A percentile compares a stretch with the other conserved stretches of the same genome.
phyloP scores from a whole-genome alignment of 202 grass and related monocot species.

The Setaria italica region DNA sequence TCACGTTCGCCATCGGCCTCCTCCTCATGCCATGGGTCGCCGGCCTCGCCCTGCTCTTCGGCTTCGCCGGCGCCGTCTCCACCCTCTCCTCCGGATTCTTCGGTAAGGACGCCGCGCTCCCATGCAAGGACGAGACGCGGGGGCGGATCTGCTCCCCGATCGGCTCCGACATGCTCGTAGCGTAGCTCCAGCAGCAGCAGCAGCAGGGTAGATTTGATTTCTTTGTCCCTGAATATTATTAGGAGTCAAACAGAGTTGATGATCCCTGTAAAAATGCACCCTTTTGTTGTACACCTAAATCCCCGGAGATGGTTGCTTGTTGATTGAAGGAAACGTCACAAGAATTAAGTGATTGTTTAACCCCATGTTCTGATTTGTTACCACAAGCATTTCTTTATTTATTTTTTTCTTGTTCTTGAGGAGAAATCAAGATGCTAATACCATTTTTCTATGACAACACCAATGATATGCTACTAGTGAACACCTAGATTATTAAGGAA shows the following conservation, averaged over 20 bases:
- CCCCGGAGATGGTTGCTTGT: background rate
- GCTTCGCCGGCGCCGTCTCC: conserved; percentile 63
- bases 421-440: background rate
- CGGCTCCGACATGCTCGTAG: background rate
- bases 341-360: conserved; percentile 14
- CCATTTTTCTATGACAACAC: background rate
- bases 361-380: background rate
- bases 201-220: conserved; percentile 10
- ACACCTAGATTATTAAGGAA: background rate
- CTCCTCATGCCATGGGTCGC: conserved; percentile 89
- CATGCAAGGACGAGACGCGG: conserved; percentile 23
- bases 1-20: conserved; percentile 85
- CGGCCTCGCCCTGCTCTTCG: conserved; percentile 67
- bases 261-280: conserved; percentile 25
- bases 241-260: background rate
- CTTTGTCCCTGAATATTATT: background rate
- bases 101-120: conserved; percentile 41
- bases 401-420: background rate
- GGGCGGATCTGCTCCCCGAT: conserved; percentile 2
- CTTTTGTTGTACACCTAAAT: conserved; percentile 16
- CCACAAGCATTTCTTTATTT: background rate
- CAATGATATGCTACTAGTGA: background rate
- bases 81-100: conserved; percentile 61
- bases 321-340: background rate
- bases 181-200: conserved; percentile 2